Base-by-base conservation (phyloP, 139 green algal species). In the Coelastrella sp. region DNA sequence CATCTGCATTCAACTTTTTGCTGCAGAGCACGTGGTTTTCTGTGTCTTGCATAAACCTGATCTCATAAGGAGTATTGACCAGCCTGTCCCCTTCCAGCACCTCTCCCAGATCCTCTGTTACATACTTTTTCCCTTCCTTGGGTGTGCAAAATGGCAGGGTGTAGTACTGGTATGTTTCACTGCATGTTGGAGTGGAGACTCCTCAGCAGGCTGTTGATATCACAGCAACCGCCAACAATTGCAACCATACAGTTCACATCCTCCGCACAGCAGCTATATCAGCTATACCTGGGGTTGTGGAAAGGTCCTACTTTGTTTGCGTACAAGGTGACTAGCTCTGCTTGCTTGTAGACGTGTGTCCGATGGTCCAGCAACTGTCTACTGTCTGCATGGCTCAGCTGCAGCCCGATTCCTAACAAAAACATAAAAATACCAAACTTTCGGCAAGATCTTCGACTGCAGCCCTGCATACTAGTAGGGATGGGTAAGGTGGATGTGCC, bases 101-200 rank as follows among this genome's bases (percentile, higher is more conserved):
- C 90, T 99, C 93, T 5, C 96, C 94, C 69, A 99, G 89, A 37
- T 92, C 93, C 83, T 98, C 93, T 2, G 88, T 72, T 89, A 98
- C 98, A 87, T 98, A 94, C 60, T 96, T 87, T 69, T 95, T 94
- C 64, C 89, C 92, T 15, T 91, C 90, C 27, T 91, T 86, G 0
- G 95, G 94, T 41, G 91, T 88, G 90, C 97, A 99, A 85, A 99
- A 99, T 9, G 97, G 95, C 78, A 99, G 89, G 63, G 93, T 94
- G 88, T 98, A 99, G 83, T 98, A 99, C 89, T 98, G 93, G 87
- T 99, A 99, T 7, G 96, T 98, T 85, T 98, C 96, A 76, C 93
- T 96, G 91, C 84, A 69, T 15, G 34, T n/a, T 15, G 34, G 60
- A 25, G 34, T 40, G 25, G 32, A 50, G 7, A 68, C 53, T 13